A percentile compares a stretch with the other conserved stretches of the same genome.
These are phyloP conservation scores for Pleurotus sapidus DNA, from an alignment of 768 basidiomycete species.

Conservation along the genomic window DNA sequence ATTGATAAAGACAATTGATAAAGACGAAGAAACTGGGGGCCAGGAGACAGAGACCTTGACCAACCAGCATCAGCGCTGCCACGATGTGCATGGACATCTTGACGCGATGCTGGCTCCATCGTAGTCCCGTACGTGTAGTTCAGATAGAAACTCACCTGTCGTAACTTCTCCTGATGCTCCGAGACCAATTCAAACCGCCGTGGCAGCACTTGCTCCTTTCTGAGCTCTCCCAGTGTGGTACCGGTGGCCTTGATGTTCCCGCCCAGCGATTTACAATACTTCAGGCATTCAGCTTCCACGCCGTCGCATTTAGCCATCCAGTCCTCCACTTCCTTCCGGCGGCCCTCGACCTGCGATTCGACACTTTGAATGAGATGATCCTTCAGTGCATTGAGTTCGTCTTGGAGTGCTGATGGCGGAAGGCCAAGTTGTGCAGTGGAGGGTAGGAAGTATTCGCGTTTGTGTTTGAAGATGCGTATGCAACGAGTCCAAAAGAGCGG, in stretches of 20 bases:
- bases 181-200: conserved; percentile 64
- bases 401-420: conserved; percentile 73
- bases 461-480: conserved; percentile 79
- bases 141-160: conserved; percentile 53
- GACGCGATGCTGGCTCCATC: too few relatives aligned
- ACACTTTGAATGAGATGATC: conserved; percentile 74
- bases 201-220: conserved; percentile 72
- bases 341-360: conserved; percentile 64
- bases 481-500: conserved; percentile 70
- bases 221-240: conserved; percentile 61
- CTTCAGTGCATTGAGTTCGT: conserved; percentile 74
- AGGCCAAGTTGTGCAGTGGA: conserved; percentile 85
- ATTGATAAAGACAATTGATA: neutral
- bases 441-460: conserved; percentile 75
- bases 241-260: conserved; percentile 67
- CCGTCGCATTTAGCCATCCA: conserved; percentile 63
- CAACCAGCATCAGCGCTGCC: too few relatives aligned
- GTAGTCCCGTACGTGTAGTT: neutral
- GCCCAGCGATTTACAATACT: conserved; percentile 70
- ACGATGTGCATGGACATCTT: too few relatives aligned
- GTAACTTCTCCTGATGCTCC: conserved; percentile 73
- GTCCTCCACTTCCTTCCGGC: conserved; percentile 74
- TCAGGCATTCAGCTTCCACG: conserved; percentile 62
- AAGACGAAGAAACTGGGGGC: too few relatives aligned
- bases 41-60: too few relatives aligned